These are phyloP conservation scores for Glycyrrhiza uralensis DNA, from an alignment of 306 rosid species.

Conservation along the genomic window DNA sequence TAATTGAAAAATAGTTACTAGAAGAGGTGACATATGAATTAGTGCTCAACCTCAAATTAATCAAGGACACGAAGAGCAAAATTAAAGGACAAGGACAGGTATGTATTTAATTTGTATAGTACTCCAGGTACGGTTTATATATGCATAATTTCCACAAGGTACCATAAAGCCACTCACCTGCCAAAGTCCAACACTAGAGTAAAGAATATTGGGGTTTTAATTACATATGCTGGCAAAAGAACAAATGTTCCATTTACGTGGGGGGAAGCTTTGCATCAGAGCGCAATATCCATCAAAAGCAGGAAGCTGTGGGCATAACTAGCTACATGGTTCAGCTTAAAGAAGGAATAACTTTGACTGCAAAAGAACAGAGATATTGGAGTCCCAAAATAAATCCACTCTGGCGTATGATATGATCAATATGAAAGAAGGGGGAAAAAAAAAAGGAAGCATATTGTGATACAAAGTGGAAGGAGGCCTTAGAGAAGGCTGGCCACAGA, in stretches of 20 bases:
- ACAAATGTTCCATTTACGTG: conserved; percentile 44
- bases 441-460: conserved; percentile 36
- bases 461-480: conserved; percentile 77
- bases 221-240: conserved; percentile 26
- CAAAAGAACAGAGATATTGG: conserved; percentile 37
- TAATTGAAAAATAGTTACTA: neutral
- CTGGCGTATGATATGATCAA: conserved; percentile 29
- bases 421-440: conserved; percentile 14
- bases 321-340: conserved; percentile 39
- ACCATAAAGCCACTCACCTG: conserved; percentile 25
- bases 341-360: conserved; percentile 57
- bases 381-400: conserved; percentile 39
- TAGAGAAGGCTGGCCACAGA: conserved; percentile 47
- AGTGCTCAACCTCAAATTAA: neutral
- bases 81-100: neutral
- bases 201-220: conserved; percentile 28
- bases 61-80: neutral
- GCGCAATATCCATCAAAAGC: conserved; percentile 49
- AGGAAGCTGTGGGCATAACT: conserved; percentile 41
- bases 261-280: conserved; percentile 45
- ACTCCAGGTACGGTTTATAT: neutral
- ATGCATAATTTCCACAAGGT: conserved; percentile 9
- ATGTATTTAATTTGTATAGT: conserved; percentile 8
- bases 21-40: neutral
- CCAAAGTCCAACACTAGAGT: conserved; percentile 11